Evolutionary conservation across 2,329 filamentous ascomycete genomes (phyloP).

Genomic region (Venturia oleaginea): DNA sequence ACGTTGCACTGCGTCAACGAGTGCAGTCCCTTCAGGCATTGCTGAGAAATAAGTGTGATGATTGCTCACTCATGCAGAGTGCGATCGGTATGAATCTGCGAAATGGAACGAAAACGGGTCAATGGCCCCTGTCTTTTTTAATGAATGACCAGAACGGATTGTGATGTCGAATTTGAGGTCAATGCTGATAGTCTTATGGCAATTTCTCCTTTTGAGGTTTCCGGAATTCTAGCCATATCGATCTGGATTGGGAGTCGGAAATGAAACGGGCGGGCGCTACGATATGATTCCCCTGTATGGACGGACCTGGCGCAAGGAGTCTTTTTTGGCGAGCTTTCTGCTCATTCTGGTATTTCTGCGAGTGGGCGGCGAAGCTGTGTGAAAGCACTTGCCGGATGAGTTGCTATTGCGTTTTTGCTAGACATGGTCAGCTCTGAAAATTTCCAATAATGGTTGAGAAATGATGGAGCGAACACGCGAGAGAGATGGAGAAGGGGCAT

Average conservation of each 20-base stretch:
- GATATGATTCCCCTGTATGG: background rate
- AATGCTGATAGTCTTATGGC: background rate
- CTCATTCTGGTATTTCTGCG: background rate
- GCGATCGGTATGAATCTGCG: conserved; percentile 30
- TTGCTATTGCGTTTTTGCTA: background rate
- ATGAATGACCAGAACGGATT: background rate
- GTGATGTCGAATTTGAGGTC: background rate
- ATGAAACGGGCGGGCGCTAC: background rate
- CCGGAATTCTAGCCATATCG: background rate
- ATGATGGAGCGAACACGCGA: background rate
- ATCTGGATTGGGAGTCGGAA: background rate
- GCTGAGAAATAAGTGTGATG: conserved; percentile 33
- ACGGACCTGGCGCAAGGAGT: background rate
- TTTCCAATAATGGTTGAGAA: background rate
- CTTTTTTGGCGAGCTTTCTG: background rate
- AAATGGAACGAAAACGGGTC: background rate
- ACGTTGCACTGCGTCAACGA: conserved; percentile 28
- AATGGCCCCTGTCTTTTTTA: background rate
- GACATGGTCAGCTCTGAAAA: background rate
- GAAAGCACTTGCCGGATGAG: background rate
- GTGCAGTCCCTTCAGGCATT: conserved; percentile 35
- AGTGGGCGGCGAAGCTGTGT: background rate
- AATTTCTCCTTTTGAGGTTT: background rate
- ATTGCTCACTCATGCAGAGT: conserved; percentile 37
- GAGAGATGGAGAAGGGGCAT: background rate